Base-by-base conservation (phyloP, 805 yeast genomes). In the Metschnikowia drakensbergensis region DNA sequence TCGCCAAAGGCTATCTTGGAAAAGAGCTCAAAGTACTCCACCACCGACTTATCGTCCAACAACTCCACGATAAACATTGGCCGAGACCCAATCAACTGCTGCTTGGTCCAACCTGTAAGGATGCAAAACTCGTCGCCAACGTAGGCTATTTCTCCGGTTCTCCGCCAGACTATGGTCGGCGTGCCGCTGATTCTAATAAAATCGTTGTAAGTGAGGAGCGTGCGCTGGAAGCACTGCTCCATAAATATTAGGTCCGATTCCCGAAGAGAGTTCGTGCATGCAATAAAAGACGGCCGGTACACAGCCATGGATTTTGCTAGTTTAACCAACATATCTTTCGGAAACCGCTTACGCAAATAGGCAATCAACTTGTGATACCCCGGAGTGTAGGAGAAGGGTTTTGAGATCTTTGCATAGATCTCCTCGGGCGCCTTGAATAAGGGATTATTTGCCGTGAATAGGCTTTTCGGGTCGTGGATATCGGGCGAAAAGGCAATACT, bases 221-320 rank as follows among this genome's bases (percentile, higher is more conserved):
- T 90, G 39, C 99, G 72, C 66, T 92, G 98, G 69, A 91, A 92
- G 58, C 96, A 88, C 69, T 92, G 96, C 63, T 92, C 99, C 86
- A 94, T 89, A 61, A 92, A 92, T 3, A 92, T 86, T 66, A 91
- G 74, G 64, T 92, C 99, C 37, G 88, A 95, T 58, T 88, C 96
- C 49, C 91, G 88, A 33, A 92, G 68, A 4, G 94, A 83, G 59
- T 88, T 86, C 35, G 96, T 88, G 58, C 95, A 87, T 3, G 97
- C 97, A 58, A 91, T 89, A 63, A 92, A 92, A 9, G 91, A 83
- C 2, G 98, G 97, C 54, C 98, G 71, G 60, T 90, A 90, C 39
- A 85, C 86, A 0, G 97, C 94, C 84, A 92, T 86, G 6, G 88
- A 81, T 60, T 84, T 83, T 1, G 96, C 90, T 83, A 94, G 84